Conservation (phyloP, 208 protist genomes). For the Crithidia mellificae region DNA sequence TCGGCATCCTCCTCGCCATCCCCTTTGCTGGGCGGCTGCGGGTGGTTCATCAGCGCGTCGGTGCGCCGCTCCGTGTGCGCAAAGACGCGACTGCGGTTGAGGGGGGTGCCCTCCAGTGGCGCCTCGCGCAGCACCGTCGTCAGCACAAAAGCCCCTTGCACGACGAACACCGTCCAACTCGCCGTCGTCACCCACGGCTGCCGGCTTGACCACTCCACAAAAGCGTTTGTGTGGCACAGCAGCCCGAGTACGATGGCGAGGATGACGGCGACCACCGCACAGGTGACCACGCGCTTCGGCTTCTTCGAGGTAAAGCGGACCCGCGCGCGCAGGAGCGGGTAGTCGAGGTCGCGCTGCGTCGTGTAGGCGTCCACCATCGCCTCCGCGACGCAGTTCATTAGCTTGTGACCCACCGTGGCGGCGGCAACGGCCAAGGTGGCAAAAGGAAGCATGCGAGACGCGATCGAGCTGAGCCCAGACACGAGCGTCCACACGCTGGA, state of each 20-base stretch:
- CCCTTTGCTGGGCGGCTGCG: neutral
- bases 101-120: conserved; percentile 6
- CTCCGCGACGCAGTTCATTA: conserved; percentile 70
- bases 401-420: conserved; percentile 74
- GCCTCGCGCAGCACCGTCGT: conserved; percentile 25
- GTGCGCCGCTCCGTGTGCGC: neutral
- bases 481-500: conserved; percentile 58
- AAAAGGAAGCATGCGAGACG: conserved; percentile 64
- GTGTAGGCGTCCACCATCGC: conserved; percentile 79
- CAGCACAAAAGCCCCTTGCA: conserved; percentile 32
- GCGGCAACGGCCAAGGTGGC: conserved; percentile 57
- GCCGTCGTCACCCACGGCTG: conserved; percentile 37
- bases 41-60: neutral
- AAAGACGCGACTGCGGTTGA: conserved; percentile 6
- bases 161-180: conserved; percentile 18
- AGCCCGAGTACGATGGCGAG: conserved; percentile 33
- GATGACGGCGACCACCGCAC: conserved; percentile 40
- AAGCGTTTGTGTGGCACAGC: conserved; percentile 52
- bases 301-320: conserved; percentile 65
- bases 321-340: conserved; percentile 63
- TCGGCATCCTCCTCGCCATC: neutral
- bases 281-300: conserved; percentile 39
- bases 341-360: conserved; percentile 66
- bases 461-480: conserved; percentile 58
- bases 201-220: conserved; percentile 45